A percentile compares a stretch with the other conserved stretches of the same genome.
These are phyloP conservation scores for Ustilago sp. DNA, from an alignment of 1,284 basidiomycete genomes.

Conservation along the genomic window DNA sequence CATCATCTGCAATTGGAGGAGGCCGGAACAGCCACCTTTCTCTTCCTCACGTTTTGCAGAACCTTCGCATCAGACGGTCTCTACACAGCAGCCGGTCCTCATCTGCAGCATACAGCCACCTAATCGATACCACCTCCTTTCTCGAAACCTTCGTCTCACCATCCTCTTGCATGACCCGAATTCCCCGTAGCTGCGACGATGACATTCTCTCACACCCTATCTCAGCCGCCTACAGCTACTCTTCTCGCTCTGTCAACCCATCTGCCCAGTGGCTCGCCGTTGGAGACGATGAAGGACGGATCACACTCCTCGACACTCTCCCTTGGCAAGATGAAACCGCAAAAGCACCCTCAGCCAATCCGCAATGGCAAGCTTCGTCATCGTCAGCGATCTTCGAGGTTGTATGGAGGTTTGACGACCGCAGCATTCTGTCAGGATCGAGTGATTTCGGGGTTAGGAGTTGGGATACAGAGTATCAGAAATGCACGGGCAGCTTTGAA, in stretches of 20 bases:
- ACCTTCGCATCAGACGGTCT: slow-evolving; percentile 20
- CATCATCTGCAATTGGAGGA: slow-evolving; percentile 20
- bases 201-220: slow-evolving; percentile 51
- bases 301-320: slow-evolving; percentile 62
- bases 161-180: slow-evolving; percentile 18
- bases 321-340: slow-evolving; percentile 31
- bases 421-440: slow-evolving; percentile 55
- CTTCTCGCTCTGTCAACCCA: slow-evolving; percentile 43
- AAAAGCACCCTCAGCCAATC: slow-evolving; percentile 14
- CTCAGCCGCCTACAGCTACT: slow-evolving; percentile 58
- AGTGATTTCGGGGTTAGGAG: slow-evolving; percentile 62
- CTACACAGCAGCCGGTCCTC: slow-evolving; percentile 5
- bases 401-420: slow-evolving; percentile 63
- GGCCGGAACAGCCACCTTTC: slow-evolving; percentile 1
- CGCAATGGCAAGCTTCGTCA: slow-evolving; percentile 36
- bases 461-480: slow-evolving; percentile 63
- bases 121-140: slow-evolving; percentile 31
- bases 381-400: slow-evolving; percentile 60
- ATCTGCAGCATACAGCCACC: slow-evolving; percentile 9
- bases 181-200: slow-evolving; percentile 21
- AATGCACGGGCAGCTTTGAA: slow-evolving; percentile 44
- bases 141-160: slow-evolving; percentile 50
- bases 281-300: slow-evolving; percentile 65
- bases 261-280: slow-evolving; percentile 64
- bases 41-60: slow-evolving; percentile 9